Base-by-base conservation (phyloP, 176 grass and related monocot genomes). In the Oryza glumipatula region DNA sequence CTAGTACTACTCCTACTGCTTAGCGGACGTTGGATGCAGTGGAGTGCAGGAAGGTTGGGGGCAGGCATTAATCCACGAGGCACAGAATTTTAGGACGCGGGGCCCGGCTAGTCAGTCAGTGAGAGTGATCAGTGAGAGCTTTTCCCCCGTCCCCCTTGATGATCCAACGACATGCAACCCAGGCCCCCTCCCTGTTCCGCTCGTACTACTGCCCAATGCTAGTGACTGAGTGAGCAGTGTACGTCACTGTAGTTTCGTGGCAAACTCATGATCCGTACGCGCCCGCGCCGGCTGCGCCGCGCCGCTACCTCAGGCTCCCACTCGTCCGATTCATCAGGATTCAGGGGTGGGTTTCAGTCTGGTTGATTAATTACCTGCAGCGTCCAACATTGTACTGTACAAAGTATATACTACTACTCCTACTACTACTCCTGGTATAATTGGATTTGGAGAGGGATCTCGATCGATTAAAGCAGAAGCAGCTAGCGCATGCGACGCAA, bases 1-100 rank as follows among this genome's bases (percentile, higher is more conserved):
- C 13, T 21, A 72, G 19, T 67, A 86, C 83, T 2, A 32, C 30
- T 32, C 30, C 30, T 32, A 32, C 35, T 90, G 88, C 14, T 68
- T 39, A 0, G 60, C 74, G 68, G 84, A 86, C 88, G 80, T 90
- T 83, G 74, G 47, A 72, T 74, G 88, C 88, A 90, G 88, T 90
- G 49, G 63, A 4, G 13, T 0, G 30, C 19, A 44, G 71, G 33
- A 19, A 51, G 36, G 36, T 38, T 38, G 36, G 65, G 39, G 49
- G 51, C 72, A 82, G 13, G 48, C 35, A 79, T 67, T 88, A 89
- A 77, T 71, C 33, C 11, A 9, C 11, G 67, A 4, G 39, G 88
- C 84, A 74, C 88, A 73, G 80, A 90, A 90, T 86, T 86, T 90
- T 68, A 90, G 88, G 84, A 10, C 13, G 46, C 13, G 38, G 78